Percentiles rank a stretch among this genome's conserved stretches.
Conservation (phyloP, 2,329 filamentous ascomycete species). For the Corynespora cassiicola region DNA sequence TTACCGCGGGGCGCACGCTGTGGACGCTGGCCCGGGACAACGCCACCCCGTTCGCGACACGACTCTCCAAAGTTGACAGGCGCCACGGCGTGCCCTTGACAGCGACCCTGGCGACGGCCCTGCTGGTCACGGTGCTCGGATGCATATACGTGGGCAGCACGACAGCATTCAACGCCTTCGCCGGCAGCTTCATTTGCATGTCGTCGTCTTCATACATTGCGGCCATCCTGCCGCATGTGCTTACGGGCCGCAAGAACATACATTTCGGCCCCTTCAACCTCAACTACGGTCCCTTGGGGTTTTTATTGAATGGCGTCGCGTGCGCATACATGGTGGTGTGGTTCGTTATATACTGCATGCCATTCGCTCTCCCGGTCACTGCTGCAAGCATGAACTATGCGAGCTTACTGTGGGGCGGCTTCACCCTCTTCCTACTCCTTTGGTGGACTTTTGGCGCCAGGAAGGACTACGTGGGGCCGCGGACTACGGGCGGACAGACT, state of each 20-base stretch:
- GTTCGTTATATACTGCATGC: constrained; percentile 46
- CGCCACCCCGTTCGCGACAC: constrained; percentile 58
- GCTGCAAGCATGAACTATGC: constrained; percentile 12
- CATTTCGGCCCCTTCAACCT: constrained; percentile 54
- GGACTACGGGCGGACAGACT: too few species aligned
- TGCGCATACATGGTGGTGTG: constrained; percentile 43
- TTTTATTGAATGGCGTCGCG: constrained; percentile 35
- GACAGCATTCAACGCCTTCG: constrained; percentile 69
- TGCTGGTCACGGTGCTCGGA: constrained; percentile 49
- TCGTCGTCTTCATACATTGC: constrained; percentile 60
- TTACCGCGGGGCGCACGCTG: constrained; percentile 63
- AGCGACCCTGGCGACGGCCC: constrained; percentile 57
- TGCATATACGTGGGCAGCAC: constrained; percentile 66
- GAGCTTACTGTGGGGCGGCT: constrained; percentile 5
- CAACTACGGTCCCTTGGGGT: constrained; percentile 29
- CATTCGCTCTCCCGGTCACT: constrained; percentile 31
- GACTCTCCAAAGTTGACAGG: constrained; percentile 52
- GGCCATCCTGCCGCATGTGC: constrained; percentile 59
- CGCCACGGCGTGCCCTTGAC: constrained; percentile 56
- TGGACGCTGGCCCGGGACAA: constrained; percentile 65
- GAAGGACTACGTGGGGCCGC: too few species aligned
- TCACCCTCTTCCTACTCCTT: constrained; percentile 7
- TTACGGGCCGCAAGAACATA: constrained; percentile 60
- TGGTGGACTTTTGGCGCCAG: too few species aligned
- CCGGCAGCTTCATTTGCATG: constrained; percentile 63